Evolutionary conservation across 768 basidiomycete species (phyloP), one percentile per base, ranked within the genome.

Genomic region (Hortiboletus flavorubellus): DNA sequence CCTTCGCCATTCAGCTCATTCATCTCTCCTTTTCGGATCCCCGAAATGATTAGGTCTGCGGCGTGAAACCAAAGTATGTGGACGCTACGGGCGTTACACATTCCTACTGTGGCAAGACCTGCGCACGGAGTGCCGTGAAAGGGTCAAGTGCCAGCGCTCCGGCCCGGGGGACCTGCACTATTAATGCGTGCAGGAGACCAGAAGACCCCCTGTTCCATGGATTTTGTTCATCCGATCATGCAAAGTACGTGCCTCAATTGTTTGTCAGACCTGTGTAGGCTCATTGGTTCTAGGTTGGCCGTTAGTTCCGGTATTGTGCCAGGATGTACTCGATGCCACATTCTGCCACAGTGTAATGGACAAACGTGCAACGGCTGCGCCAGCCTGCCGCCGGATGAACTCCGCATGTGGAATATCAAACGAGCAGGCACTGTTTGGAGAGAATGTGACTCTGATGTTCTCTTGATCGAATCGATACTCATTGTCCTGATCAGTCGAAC

Each of bases 151-250:
- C 70, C 40, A 73, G 64, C 55, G 71, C 75, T 18, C 66, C 55
- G 23, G 49, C n/a, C n/a, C n/a, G 68, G 16, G 72, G 73, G n/a
- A n/a, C n/a, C 18, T 86, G 84, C 64, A 54, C 67, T 23, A 76
- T 85, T 62, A 77, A 68, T 53, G 78, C 77, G 38, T 86, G 84
- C 61, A 79, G 74, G 59, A 75, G 77, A 38, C 73, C 78, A 35
- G 78, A 79, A 31, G 79, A 78, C 65, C 71, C 78, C 21, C 72
- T 73, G 29, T 79, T 80, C 62, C 74, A 71, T 34, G 75, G 77
- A 53, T 86, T 82, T 65, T 86, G 85, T 64, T 82, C 80, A 7
- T 80, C 81, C 51, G 75, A 70, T 30, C 85, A 86, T 62, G 81
- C 79, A 53, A 82, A 73, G 85, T 81, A 68, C 60, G 77, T 64